A percentile compares a stretch with the other conserved stretches of the same genome.
Conservation (phyloP, 2,329 filamentous ascomycete species). For the Myrmaecium sp. region DNA sequence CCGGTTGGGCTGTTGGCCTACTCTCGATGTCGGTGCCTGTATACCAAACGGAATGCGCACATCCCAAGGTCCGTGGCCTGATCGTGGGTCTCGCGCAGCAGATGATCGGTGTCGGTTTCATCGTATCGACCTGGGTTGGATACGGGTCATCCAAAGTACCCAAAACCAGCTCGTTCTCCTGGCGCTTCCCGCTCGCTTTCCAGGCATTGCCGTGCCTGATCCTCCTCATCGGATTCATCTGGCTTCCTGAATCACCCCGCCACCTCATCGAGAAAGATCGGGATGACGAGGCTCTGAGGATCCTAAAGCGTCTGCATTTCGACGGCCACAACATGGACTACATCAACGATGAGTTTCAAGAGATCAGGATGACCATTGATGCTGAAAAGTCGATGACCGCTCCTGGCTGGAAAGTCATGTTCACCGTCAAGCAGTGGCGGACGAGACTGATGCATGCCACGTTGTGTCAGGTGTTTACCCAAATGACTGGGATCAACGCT, state of each 20-base stretch:
- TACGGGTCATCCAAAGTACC: conserved; percentile 24
- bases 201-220: conserved; percentile 28
- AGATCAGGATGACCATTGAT: conserved; percentile 45
- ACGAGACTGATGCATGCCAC: conserved; percentile 45
- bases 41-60: conserved; percentile 46
- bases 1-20: conserved; percentile 40
- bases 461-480: conserved; percentile 47
- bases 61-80: conserved; percentile 38
- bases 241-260: conserved; percentile 22
- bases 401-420: conserved; percentile 39
- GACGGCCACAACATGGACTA: conserved; percentile 38
- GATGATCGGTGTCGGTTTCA: conserved; percentile 41
- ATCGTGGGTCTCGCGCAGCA: conserved; percentile 41
- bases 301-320: conserved; percentile 34
- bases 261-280: conserved; percentile 30
- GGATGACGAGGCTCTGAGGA: conserved; percentile 33
- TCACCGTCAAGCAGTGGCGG: conserved; percentile 41
- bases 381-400: conserved; percentile 38
- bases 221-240: conserved; percentile 25
- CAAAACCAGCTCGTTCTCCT: conserved; percentile 19
- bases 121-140: conserved; percentile 36
- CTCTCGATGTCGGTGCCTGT: conserved; percentile 44
- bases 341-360: conserved; percentile 39
- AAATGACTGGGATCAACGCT: conserved; percentile 36
- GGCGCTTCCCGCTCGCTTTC: conserved; percentile 29